A percentile compares a stretch with the other conserved stretches of the same genome.
Conservation (phyloP, 768 basidiomycete genomes). For the Crucibulum laeve region DNA sequence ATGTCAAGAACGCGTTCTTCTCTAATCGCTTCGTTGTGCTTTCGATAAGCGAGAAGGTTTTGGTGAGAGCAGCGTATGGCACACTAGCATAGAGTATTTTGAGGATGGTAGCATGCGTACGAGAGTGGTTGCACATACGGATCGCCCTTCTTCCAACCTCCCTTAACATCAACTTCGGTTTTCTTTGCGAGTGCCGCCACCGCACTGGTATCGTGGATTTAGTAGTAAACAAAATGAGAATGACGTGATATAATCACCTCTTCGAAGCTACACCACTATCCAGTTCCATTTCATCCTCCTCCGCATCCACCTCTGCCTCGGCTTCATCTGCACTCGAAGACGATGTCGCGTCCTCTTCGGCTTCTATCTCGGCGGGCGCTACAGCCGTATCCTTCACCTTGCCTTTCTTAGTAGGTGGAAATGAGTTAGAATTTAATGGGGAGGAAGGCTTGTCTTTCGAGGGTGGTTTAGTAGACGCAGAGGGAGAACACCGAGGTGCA, state of each 20-base stretch:
- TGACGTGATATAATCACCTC: slow-evolving; percentile 3
- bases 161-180: slow-evolving; percentile 69
- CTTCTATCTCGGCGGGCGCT: slow-evolving; percentile 11
- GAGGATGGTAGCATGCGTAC: not conserved
- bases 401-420: slow-evolving; percentile 9
- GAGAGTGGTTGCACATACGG: slow-evolving; percentile 51
- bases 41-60: slow-evolving; percentile 86
- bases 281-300: slow-evolving; percentile 22
- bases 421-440: no score
- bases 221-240: not conserved
- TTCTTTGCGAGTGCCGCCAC: slow-evolving; percentile 58
- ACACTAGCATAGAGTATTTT: slow-evolving; percentile 45
- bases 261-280: slow-evolving; percentile 13
- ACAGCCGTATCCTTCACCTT: slow-evolving; percentile 9
- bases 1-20: slow-evolving; percentile 84
- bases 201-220: slow-evolving; percentile 38
- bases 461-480: no score
- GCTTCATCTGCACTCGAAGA: slow-evolving; percentile 7
- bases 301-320: slow-evolving; percentile 19
- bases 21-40: slow-evolving; percentile 93
- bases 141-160: slow-evolving; percentile 81
- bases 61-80: slow-evolving; percentile 90
- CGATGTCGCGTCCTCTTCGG: slow-evolving; percentile 18
- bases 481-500: no score
- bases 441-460: no score